Conservation (phyloP, 83 land plant genomes). For the Larix sibirica region DNA sequence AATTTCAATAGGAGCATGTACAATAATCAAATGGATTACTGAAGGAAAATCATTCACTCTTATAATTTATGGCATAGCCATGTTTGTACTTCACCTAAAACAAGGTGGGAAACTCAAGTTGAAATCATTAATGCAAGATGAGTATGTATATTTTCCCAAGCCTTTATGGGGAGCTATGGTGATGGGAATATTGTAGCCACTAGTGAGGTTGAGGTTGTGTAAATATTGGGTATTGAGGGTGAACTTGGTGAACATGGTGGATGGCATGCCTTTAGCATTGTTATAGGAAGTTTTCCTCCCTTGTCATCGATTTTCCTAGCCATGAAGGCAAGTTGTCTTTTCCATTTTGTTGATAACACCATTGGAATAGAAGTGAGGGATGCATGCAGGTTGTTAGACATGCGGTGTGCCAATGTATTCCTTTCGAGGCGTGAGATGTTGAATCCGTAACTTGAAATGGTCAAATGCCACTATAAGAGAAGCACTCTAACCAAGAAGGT, state of each 20-base stretch:
- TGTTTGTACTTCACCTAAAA: background rate
- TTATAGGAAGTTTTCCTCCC: conserved; percentile 53
- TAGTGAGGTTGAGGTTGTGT: conserved; percentile 51
- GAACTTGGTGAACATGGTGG: conserved; percentile 48
- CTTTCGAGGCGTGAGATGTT: no score
- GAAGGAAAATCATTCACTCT: conserved; percentile 62
- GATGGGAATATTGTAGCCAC: conserved; percentile 42
- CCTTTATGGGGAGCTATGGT: conserved; percentile 29
- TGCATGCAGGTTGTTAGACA: no score
- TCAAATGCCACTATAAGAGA: no score
- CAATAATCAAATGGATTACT: conserved; percentile 65
- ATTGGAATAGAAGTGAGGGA: no score
- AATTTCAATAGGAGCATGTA: conserved; percentile 66
- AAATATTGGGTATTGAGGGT: conserved; percentile 35
- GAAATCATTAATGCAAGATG: conserved; percentile 30
- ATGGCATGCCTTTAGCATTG: conserved; percentile 60
- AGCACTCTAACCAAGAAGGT: no score
- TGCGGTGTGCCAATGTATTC: no score
- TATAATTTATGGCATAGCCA: conserved; percentile 46
- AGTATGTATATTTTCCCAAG: background rate
- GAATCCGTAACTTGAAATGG: no score
- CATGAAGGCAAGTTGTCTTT: no score
- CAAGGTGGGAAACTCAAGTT: conserved; percentile 27
- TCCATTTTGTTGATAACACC: no score
- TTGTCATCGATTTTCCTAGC: conserved; percentile 70